phyloP scores from a whole-genome alignment of 805 yeast species.

The Saccharomycopsis oosterbeekiorum region DNA sequence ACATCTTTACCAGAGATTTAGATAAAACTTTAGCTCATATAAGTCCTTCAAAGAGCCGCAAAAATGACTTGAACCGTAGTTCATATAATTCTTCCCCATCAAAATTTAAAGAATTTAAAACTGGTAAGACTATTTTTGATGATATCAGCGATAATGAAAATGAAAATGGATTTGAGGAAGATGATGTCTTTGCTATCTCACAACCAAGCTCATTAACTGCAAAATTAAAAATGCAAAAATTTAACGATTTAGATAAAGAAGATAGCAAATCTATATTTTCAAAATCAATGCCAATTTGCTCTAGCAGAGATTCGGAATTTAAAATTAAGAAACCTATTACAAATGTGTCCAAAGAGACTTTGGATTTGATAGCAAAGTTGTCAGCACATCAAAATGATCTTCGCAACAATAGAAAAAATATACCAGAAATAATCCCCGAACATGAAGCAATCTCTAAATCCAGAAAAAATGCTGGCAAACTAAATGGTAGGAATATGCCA shows the following conservation, averaged over 20 bases:
- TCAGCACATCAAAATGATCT: not conserved
- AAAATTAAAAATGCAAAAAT: slow-evolving; percentile 5
- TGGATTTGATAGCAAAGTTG: not conserved
- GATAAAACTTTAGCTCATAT: not conserved
- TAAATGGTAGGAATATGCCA: not conserved
- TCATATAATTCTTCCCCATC: not conserved
- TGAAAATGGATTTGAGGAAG: not conserved
- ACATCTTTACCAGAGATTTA: not conserved
- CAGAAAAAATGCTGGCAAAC: not conserved
- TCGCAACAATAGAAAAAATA: not conserved
- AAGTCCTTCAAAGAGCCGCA: not conserved
- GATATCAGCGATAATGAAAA: slow-evolving; percentile 12
- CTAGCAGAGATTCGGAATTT: not conserved
- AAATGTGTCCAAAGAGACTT: not conserved
- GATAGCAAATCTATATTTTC: not conserved
- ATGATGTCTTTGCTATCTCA: slow-evolving; percentile 12
- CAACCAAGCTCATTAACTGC: slow-evolving; percentile 16
- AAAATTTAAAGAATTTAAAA: not conserved
- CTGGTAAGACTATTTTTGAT: slow-evolving; percentile 15
- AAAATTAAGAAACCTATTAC: not conserved
- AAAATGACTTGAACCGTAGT: not conserved
- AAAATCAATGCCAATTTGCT: slow-evolving; percentile 7
- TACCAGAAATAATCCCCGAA: not conserved
- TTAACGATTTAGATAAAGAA: not conserved
- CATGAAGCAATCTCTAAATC: not conserved